A percentile compares a stretch with the other conserved stretches of the same genome.
These are phyloP conservation scores for Annulohypoxylon stygium DNA, from an alignment of 495 filamentous ascomycete species.

Conservation along the genomic window DNA sequence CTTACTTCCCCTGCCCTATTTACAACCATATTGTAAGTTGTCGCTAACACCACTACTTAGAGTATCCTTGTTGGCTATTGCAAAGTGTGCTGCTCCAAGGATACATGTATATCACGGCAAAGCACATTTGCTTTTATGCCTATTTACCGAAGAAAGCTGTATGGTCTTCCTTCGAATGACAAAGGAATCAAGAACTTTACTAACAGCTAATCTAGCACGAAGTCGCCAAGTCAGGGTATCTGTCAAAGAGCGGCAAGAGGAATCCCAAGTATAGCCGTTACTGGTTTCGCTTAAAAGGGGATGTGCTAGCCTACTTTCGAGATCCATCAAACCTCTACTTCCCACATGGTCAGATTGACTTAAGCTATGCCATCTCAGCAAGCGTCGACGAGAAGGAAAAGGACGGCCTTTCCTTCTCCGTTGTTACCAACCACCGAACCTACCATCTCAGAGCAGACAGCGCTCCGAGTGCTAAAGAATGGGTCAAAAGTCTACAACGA, in stretches of 20 bases:
- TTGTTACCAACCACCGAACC: conserved; percentile 84
- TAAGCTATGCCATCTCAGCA: conserved; percentile 92
- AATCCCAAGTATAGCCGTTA: conserved; percentile 93
- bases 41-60: conserved; percentile 55
- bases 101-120: conserved; percentile 95
- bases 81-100: conserved; percentile 94
- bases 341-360: conserved; percentile 89
- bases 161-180: conserved; percentile 11
- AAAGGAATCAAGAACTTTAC: conserved; percentile 25
- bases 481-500: conserved; percentile 93
- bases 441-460: conserved; percentile 95
- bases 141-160: conserved; percentile 93
- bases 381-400: conserved; percentile 79
- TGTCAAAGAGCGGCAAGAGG: conserved; percentile 88
- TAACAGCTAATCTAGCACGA: conserved; percentile 67
- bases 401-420: conserved; percentile 79
- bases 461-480: conserved; percentile 89
- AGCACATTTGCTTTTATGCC: conserved; percentile 96
- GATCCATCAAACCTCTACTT: conserved; percentile 91
- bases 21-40: not conserved
- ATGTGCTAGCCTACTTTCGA: conserved; percentile 93
- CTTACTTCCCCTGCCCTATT: conserved; percentile 48
- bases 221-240: conserved; percentile 86
- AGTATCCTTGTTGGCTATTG: conserved; percentile 95
- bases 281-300: conserved; percentile 96